These are phyloP conservation scores for Scleroderma bovista DNA, from an alignment of 768 basidiomycete species.

Conservation along the genomic window DNA sequence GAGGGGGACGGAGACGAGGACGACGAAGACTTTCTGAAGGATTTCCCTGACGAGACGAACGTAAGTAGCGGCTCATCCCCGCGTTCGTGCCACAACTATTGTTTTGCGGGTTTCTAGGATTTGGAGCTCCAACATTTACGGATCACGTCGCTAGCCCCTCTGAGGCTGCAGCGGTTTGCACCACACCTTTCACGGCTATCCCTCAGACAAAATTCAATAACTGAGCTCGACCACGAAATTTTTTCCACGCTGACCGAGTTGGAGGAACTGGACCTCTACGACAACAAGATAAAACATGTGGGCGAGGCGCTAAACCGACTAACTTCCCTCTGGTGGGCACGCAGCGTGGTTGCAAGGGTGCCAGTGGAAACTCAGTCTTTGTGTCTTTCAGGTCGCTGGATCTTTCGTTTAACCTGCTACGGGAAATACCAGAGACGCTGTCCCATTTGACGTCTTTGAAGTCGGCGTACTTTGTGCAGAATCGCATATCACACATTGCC, in stretches of 20 bases:
- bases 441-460: conserved; percentile 53
- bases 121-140: conserved; percentile 81
- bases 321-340: conserved; percentile 50
- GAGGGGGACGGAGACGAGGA: conserved; percentile 35
- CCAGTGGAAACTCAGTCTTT: not conserved
- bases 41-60: conserved; percentile 81
- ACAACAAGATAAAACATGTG: conserved; percentile 83
- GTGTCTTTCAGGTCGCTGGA: conserved; percentile 63
- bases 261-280: conserved; percentile 92
- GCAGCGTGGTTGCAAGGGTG: not conserved
- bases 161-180: conserved; percentile 74
- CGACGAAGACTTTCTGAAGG: conserved; percentile 65
- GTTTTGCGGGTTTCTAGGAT: conserved; percentile 46
- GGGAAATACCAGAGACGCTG: conserved; percentile 60
- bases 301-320: conserved; percentile 60
- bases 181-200: conserved; percentile 65
- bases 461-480: conserved; percentile 93
- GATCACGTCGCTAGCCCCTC: conserved; percentile 57
- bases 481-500: conserved; percentile 80
- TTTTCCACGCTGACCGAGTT: conserved; percentile 62
- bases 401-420: conserved; percentile 91
- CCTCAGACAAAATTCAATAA: conserved; percentile 82
- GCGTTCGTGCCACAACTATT: not conserved
- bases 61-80: conserved; percentile 35
- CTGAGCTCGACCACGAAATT: conserved; percentile 63